A percentile compares a stretch with the other conserved stretches of the same genome.
Evolutionary conservation across 2,329 filamentous ascomycete genomes (phyloP).

Genomic region (Neofusicoccum parvum): DNA sequence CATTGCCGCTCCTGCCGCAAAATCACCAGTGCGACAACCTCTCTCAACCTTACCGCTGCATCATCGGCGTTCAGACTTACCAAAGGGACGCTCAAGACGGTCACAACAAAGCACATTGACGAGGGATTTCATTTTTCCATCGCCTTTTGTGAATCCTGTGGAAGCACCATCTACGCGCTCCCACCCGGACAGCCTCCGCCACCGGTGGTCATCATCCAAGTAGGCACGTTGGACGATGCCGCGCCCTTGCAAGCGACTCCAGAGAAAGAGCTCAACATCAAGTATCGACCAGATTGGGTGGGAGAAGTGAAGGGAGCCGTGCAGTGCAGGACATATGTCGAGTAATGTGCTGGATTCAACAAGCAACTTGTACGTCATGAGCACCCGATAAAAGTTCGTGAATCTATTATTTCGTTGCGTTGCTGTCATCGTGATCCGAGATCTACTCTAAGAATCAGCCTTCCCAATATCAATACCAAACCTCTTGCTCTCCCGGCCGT

Average conservation of each 20-base stretch:
- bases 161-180: background rate
- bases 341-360: too few species aligned
- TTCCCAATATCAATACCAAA: slow-evolving; percentile 2
- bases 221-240: background rate
- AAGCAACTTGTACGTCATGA: too few species aligned
- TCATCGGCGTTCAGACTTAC: background rate
- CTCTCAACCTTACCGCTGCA: background rate
- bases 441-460: background rate
- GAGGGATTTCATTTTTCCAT: background rate
- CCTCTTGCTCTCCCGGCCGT: background rate
- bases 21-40: background rate
- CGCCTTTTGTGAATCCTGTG: background rate
- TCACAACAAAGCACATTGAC: background rate
- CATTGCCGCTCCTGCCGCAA: slow-evolving; percentile 1
- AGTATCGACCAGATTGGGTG: background rate
- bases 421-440: too few species aligned
- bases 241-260: background rate
- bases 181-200: background rate
- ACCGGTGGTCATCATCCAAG: background rate
- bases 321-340: background rate
- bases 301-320: background rate
- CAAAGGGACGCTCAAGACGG: background rate
- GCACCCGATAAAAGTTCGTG: too few species aligned
- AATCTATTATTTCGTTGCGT: too few species aligned
- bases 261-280: background rate